Evolutionary conservation across 768 basidiomycete species (phyloP), one percentile per base, ranked within the genome.

Genomic region (Suillus cothurnatus): DNA sequence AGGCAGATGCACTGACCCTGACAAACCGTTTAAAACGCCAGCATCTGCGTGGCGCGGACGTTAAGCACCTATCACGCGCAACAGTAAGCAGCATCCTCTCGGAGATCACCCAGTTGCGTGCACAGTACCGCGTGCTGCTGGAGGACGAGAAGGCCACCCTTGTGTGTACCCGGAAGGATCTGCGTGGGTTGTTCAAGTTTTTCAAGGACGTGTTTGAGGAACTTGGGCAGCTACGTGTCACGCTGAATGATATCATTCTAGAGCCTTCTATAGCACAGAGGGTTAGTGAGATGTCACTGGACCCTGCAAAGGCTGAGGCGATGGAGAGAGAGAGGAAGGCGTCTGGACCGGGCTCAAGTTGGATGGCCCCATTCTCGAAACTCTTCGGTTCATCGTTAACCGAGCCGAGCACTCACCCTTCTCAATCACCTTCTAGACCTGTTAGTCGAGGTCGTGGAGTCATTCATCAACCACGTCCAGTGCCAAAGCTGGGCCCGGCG

Each of bases 21-120:
- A 94, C 93, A 38, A 92, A 92, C 68, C 89, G 97, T 32, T 81
- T 99, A 32, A 96, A 94, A 77, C 90, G 95, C 63, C 96, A 98
- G 70, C 88, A 95, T 71, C 82, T 99, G 23, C 86, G 86, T 65
- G 91, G 90, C 28, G 91, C 94, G 11, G 95, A 97, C 69, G 85
- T 98, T 36, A 86, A 88, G 36, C 91, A 97, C 73, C 83, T 99
- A 21, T 96, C 95, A 0, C 88, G 90, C 53, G 86, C 85, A 31
- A 97, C 95, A 0, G 83, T 99, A 65, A 84, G 85, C 64, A 83
- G 84, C 60, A 87, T 99, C 59, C 71, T 94, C 17, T 77, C 82
- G 31, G 97, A 99, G 61, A 81, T 88, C 14, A 81, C 82, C 12
- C 82, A 81, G 15, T 80, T 97, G n/a, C 88, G 95, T 2, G 72